phyloP scores from a whole-genome alignment of 331 rosid species.

The Quercus lobata region DNA sequence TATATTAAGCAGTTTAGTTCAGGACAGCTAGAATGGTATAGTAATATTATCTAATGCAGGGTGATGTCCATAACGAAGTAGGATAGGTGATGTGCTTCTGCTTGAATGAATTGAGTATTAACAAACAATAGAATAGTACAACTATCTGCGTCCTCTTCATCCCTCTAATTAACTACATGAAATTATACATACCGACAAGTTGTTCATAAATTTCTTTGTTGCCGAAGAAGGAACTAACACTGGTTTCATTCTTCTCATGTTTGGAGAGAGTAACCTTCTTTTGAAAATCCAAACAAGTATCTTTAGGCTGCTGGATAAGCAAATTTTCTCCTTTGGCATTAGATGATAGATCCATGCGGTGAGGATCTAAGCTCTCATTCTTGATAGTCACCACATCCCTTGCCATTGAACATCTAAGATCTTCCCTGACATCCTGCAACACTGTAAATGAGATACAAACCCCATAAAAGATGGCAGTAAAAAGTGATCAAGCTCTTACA shows the following conservation, averaged over 20 bases:
- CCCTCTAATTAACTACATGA: background rate
- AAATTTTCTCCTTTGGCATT: constrained; percentile 33
- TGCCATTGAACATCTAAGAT: constrained; percentile 83
- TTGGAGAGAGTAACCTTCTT: constrained; percentile 75
- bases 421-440: constrained; percentile 79
- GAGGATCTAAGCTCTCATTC: constrained; percentile 66
- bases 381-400: constrained; percentile 69
- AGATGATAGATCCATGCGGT: constrained; percentile 18
- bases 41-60: background rate
- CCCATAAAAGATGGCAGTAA: constrained; percentile 3
- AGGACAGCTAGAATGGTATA: background rate
- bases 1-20: background rate
- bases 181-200: constrained; percentile 52
- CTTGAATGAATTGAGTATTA: background rate
- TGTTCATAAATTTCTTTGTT: constrained; percentile 50
- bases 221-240: constrained; percentile 34
- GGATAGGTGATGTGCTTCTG: background rate
- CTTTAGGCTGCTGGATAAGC: constrained; percentile 22
- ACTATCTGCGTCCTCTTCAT: background rate
- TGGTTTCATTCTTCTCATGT: constrained; percentile 48
- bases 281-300: constrained; percentile 78
- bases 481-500: constrained; percentile 45
- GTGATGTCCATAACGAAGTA: background rate
- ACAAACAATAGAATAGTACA: background rate
- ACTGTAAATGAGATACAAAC: constrained; percentile 3